Evolutionary conservation across 768 basidiomycete species (phyloP).

Genomic region (Phylloporus sp.): DNA sequence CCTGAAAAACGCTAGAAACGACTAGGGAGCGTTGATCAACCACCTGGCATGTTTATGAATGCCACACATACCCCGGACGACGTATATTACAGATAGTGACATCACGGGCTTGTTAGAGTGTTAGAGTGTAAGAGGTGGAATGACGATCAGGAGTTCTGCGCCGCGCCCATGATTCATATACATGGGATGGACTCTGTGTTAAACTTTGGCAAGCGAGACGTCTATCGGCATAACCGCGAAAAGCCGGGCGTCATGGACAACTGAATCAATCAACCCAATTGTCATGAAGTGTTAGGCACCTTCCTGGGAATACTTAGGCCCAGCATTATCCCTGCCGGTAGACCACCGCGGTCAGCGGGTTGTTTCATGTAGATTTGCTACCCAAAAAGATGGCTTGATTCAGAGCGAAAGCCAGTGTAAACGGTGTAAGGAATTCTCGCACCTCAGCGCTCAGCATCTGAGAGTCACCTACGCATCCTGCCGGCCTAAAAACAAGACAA

Average conservation of each 20-base stretch:
- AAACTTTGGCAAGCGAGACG: not conserved
- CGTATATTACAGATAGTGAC: not conserved
- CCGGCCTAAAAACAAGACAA: no score
- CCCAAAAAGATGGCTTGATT: no score
- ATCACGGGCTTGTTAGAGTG: not conserved
- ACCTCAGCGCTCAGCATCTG: no score
- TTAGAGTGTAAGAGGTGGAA: not conserved
- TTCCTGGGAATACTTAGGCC: not conserved
- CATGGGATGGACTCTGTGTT: not conserved
- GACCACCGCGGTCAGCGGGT: not conserved
- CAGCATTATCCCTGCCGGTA: not conserved
- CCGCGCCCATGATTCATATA: not conserved
- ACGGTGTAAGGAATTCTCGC: not conserved
- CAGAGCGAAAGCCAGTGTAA: not conserved
- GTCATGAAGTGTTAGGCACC: not conserved
- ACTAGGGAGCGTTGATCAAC: conserved; percentile 4
- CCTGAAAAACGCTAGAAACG: conserved; percentile 7
- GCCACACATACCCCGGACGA: not conserved
- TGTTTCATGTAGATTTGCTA: not conserved
- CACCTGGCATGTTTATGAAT: not conserved
- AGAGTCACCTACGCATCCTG: no score
- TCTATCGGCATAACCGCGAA: not conserved
- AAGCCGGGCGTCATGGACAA: not conserved
- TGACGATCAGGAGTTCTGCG: no score
- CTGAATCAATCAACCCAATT: not conserved